Conservation (phyloP, 306 rosid species). For the Corylus avellana region DNA sequence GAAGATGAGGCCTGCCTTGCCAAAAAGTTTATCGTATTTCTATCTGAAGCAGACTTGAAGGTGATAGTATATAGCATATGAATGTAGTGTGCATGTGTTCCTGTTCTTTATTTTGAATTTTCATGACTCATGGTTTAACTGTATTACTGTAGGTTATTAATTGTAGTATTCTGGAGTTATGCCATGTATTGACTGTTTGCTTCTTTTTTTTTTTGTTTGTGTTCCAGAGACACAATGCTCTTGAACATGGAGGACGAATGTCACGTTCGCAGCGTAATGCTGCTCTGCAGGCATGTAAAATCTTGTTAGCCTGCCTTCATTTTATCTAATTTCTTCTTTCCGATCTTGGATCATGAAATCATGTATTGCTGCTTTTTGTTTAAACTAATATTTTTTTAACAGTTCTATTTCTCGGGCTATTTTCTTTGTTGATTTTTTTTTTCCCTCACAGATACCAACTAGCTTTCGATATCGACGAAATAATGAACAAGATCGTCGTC, state of each 20-base stretch:
- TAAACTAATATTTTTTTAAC: not conserved
- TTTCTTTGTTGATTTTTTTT: conserved; percentile 8
- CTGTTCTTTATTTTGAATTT: conserved; percentile 18
- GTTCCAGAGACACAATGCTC: conserved; percentile 77
- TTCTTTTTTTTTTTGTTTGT: conserved; percentile 9
- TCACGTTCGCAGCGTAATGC: conserved; percentile 95
- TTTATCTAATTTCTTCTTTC: conserved; percentile 1
- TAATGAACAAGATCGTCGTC: conserved; percentile 72
- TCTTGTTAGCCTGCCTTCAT: not conserved
- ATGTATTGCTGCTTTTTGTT: not conserved
- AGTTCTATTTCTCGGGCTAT: conserved; percentile 5
- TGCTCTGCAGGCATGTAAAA: conserved; percentile 79
- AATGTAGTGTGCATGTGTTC: not conserved
- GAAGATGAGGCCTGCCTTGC: conserved; percentile 93
- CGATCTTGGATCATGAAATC: not conserved
- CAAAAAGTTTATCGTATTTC: conserved; percentile 86
- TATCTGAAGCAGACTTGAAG: conserved; percentile 89
- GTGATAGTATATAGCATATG: conserved; percentile 43
- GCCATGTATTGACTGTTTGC: conserved; percentile 2
- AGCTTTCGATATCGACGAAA: conserved; percentile 69
- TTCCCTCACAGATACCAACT: conserved; percentile 73
- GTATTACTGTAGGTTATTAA: not conserved
- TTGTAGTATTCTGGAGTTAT: conserved; percentile 31
- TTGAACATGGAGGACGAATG: conserved; percentile 94
- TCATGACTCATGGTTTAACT: conserved; percentile 4